Percentiles rank a stretch among this genome's conserved stretches.
Evolutionary conservation across 345 rosid species (phyloP).

Genomic region (Linum lewisii): DNA sequence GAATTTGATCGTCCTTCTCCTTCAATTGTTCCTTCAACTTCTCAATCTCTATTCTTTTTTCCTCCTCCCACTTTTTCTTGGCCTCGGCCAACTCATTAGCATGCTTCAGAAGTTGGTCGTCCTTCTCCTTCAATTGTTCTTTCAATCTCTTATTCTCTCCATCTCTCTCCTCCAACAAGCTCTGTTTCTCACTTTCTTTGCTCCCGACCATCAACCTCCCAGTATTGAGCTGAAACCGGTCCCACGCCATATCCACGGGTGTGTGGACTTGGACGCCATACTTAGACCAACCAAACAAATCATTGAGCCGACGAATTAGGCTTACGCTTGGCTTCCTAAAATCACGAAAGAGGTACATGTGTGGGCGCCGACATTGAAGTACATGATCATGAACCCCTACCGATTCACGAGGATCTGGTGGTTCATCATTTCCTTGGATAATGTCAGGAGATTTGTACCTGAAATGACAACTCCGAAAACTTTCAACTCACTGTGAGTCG

Average conservation of each 20-base stretch:
- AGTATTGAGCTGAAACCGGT: background rate
- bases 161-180: no score
- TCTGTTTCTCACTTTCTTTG: background rate
- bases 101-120: no score
- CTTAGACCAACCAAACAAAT: background rate
- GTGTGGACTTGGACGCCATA: background rate
- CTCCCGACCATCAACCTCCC: background rate
- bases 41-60: no score
- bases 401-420: background rate
- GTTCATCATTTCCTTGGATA: background rate
- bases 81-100: no score
- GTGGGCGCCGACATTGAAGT: background rate
- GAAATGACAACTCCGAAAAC: background rate
- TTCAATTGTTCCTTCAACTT: no score
- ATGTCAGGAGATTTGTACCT: background rate
- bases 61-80: no score
- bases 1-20: no score
- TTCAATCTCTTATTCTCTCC: no score
- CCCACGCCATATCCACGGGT: background rate
- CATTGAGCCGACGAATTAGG: background rate
- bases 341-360: background rate
- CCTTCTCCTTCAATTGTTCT: no score
- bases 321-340: background rate
- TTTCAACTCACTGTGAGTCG: background rate
- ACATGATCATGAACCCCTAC: background rate